Conservation (phyloP, 2,329 filamentous ascomycete species). For the Fusarium metavorans region DNA sequence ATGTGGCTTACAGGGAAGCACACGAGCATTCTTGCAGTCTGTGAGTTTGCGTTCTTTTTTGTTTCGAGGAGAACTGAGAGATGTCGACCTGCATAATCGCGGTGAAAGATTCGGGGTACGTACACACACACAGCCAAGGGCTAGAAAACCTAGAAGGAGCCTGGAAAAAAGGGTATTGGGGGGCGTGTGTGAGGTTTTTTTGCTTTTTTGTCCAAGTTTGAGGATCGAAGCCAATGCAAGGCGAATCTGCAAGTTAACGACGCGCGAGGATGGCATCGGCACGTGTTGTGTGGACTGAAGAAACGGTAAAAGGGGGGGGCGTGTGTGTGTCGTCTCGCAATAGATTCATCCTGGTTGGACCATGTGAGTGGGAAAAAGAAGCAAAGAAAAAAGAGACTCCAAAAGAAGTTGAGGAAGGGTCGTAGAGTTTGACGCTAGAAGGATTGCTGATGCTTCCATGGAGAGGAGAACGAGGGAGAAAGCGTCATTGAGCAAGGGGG, state of each 20-base stretch:
- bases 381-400: background rate
- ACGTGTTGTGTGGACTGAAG: conserved; percentile 24
- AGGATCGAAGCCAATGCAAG: conserved; percentile 34
- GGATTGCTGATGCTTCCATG: conserved; percentile 32
- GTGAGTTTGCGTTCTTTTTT: no score
- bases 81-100: background rate
- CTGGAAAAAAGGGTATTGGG: background rate
- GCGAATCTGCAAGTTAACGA: conserved; percentile 21
- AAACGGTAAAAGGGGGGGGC: background rate
- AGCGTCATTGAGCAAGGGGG: conserved; percentile 5
- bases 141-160: conserved; percentile 36
- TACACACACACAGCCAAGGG: background rate
- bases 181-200: background rate
- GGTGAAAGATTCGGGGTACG: background rate
- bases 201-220: conserved; percentile 15
- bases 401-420: conserved; percentile 11
- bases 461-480: background rate
- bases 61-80: no score
- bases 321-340: background rate
- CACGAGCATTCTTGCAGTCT: background rate
- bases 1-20: background rate
- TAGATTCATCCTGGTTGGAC: background rate
- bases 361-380: background rate
- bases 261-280: conserved; percentile 13
- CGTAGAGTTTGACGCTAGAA: conserved; percentile 44